Base-by-base conservation (phyloP, 2,329 filamentous ascomycete species). In the Epichloe gansuensis region DNA sequence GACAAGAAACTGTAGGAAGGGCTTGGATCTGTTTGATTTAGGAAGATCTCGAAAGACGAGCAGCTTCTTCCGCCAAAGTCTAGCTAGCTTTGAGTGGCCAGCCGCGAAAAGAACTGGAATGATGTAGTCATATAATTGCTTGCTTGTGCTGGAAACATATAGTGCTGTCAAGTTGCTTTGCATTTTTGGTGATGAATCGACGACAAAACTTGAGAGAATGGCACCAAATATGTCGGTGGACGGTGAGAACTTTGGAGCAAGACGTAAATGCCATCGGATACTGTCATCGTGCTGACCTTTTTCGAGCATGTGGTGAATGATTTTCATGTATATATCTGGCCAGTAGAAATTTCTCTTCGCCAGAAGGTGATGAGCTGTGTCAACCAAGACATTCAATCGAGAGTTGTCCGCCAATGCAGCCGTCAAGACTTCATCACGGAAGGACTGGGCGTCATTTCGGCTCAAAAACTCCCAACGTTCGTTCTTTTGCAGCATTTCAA, bases 321-420 rank as follows among this genome's bases (percentile, higher is more conserved):
- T 58, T n/a, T 65, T 72, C n/a, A 63, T 61, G 56, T 80, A 79
- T 2, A 79, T 60, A 12, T 68, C 60, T 2, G 77, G 76, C 77
- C 76, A 80, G 41, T 61, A 61, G 12, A 69, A 68, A 34, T 61
- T 56, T 48, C 71, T 64, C 2, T 64, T 54, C 3, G 64, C 59
- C 34, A 63, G 60, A 51, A 80, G 69, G 62, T 58, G 47, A 38
- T 60, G 53, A 4, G 61, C 64, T 27, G 60, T 55, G n/a, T 53
- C 46, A 49, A 66, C 58, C 40, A 68, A 52, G 23, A 56, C 46
- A 9, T 56, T 51, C 48, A 67, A 59, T 38, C 62, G 60, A 11
- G 47, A 50, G 35, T 62, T 54, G 17, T 61, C 49, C 13, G 54
- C 50, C 31, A 69, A 49, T 15, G 65, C 63, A 31, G 63, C 61